phyloP scores from a whole-genome alignment of 768 basidiomycete genomes.

The Tephrocybe rancida region DNA sequence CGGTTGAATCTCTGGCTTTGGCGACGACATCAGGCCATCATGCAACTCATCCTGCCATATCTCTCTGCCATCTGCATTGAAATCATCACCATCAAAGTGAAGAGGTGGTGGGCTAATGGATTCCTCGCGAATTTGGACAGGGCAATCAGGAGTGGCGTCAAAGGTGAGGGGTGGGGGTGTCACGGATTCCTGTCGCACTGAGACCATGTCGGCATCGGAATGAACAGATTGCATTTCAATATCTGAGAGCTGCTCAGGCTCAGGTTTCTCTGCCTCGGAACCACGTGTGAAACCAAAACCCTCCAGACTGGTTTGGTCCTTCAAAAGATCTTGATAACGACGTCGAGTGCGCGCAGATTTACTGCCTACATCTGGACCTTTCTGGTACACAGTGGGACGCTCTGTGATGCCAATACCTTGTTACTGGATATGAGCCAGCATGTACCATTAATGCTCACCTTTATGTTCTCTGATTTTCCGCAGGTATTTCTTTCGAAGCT shows the following conservation, averaged over 20 bases:
- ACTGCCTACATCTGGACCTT: slow-evolving; percentile 13
- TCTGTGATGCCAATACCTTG: slow-evolving; percentile 16
- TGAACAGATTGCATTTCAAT: not conserved
- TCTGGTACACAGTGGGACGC: not conserved
- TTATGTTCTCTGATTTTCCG: slow-evolving; percentile 3
- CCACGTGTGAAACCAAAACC: not conserved
- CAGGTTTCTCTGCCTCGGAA: not conserved
- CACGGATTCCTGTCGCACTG: not conserved
- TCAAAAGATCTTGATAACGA: slow-evolving; percentile 2
- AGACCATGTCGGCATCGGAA: slow-evolving; percentile 9
- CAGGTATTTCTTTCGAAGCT: slow-evolving; percentile 2
- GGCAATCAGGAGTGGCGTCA: not conserved
- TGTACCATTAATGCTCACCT: not conserved
- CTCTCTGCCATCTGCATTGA: not conserved
- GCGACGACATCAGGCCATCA: slow-evolving; percentile 11
- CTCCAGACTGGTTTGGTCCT: slow-evolving; percentile 4
- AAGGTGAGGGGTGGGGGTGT: slow-evolving; percentile 3
- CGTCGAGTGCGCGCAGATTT: slow-evolving; percentile 8
- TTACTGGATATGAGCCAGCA: not conserved
- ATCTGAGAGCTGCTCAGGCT: not conserved
- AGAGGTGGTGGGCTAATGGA: not conserved
- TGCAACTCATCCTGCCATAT: slow-evolving; percentile 14
- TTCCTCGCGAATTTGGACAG: not conserved
- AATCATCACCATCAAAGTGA: too few species aligned
- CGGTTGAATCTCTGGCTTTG: not conserved